These are phyloP conservation scores for Claviceps sorghi DNA, from an alignment of 2,329 filamentous ascomycete genomes.

Conservation along the genomic window DNA sequence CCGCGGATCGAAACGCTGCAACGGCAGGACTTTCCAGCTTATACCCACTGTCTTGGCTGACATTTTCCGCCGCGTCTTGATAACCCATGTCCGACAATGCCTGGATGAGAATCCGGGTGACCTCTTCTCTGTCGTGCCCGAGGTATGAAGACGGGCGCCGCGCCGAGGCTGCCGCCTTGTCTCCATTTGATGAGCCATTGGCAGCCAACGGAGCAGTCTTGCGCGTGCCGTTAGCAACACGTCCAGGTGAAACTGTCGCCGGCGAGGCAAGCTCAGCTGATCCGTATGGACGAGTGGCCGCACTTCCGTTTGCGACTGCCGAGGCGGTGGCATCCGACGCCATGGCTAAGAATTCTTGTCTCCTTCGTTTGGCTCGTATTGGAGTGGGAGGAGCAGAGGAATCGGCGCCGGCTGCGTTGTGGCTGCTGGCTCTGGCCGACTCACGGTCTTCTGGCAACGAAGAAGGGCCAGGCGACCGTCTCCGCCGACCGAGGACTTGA, in stretches of 20 bases:
- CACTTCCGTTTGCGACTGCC: conserved; percentile 41
- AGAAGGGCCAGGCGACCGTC: conserved; percentile 30
- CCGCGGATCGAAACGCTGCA: conserved; percentile 67
- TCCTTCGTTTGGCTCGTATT: conserved; percentile 34
- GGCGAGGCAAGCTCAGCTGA: conserved; percentile 22
- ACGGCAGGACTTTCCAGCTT: conserved; percentile 77
- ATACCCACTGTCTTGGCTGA: conserved; percentile 72
- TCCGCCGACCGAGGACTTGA: conserved; percentile 40
- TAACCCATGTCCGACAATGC: conserved; percentile 83
- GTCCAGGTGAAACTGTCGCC: conserved; percentile 10
- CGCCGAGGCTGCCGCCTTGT: conserved; percentile 10
- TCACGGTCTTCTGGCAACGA: conserved; percentile 16
- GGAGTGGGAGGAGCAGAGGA: conserved; percentile 7
- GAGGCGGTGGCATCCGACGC: conserved; percentile 40
- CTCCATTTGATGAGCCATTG: conserved; percentile 38
- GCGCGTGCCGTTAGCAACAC: conserved; percentile 31
- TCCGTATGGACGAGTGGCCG: conserved; percentile 23
- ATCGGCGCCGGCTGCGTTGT: conserved; percentile 8
- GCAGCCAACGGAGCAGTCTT: conserved; percentile 27
- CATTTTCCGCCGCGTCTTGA: conserved; percentile 53
- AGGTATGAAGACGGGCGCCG: conserved; percentile 39
- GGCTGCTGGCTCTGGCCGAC: conserved; percentile 13
- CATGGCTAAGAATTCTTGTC: conserved; percentile 44
- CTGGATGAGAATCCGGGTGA: conserved; percentile 85
- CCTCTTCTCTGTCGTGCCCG: conserved; percentile 82